phyloP scores from a whole-genome alignment of 371 early-diverging fungal species.

The Saksenaea vasiformis region DNA sequence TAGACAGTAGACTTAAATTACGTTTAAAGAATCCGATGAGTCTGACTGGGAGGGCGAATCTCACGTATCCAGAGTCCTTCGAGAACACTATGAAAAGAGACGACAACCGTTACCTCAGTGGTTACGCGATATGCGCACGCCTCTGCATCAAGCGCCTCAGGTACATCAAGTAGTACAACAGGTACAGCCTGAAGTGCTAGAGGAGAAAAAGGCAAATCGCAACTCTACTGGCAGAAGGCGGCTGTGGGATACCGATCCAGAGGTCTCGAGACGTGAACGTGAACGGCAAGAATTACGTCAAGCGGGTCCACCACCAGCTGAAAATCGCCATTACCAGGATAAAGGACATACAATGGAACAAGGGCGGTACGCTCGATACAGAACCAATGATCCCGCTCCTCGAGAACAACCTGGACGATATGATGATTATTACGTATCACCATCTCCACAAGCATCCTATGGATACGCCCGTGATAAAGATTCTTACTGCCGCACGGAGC shows the following conservation, averaged over 20 bases:
- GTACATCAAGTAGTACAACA: background rate
- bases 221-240: slow-evolving; percentile 32
- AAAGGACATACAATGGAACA: background rate
- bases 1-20: background rate
- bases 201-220: background rate
- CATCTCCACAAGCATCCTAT: background rate
- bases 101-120: slow-evolving; percentile 27
- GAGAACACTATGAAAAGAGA: slow-evolving; percentile 53
- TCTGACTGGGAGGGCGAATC: slow-evolving; percentile 60
- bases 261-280: slow-evolving; percentile 33
- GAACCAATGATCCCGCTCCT: background rate
- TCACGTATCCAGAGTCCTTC: slow-evolving; percentile 52
- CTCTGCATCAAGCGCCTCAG: background rate
- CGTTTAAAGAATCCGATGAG: slow-evolving; percentile 54
- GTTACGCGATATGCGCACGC: slow-evolving; percentile 30
- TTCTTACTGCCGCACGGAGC: background rate
- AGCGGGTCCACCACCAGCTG: slow-evolving; percentile 7
- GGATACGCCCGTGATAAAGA: background rate
- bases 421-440: background rate
- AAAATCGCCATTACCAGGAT: background rate
- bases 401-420: background rate
- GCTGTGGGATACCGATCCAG: slow-evolving; percentile 33
- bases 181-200: background rate
- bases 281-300: slow-evolving; percentile 40
- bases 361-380: background rate